These are phyloP conservation scores for Quercus berberidifolia DNA, from an alignment of 306 rosid genomes.

Conservation along the genomic window DNA sequence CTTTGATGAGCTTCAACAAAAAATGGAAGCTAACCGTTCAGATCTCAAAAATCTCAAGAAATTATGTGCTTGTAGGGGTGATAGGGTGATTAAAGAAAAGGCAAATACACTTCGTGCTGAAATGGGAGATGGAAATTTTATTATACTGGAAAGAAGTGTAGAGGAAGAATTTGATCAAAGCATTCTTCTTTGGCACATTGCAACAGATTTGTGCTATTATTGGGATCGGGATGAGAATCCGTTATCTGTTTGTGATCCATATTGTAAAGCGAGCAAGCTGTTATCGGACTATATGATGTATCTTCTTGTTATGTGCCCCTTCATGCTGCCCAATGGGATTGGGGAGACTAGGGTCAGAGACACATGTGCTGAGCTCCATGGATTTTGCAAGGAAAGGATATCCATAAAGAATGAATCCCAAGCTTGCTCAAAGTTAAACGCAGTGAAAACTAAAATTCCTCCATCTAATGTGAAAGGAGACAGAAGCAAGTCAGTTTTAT, in stretches of 20 bases:
- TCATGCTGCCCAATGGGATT: conserved; percentile 28
- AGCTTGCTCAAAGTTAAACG: background rate
- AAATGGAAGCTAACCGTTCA: background rate
- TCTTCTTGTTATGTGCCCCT: conserved; percentile 29
- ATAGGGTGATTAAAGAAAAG: background rate
- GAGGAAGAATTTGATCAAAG: conserved; percentile 19
- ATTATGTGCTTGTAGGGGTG: conserved; percentile 11
- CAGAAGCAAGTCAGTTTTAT: conserved; percentile 30
- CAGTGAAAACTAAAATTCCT: background rate
- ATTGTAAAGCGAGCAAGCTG: conserved; percentile 6
- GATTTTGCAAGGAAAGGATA: conserved; percentile 12
- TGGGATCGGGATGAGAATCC: background rate
- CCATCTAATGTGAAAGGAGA: conserved; percentile 30
- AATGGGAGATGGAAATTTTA: too few relatives aligned
- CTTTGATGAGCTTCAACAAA: background rate
- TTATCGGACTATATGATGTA: conserved; percentile 25
- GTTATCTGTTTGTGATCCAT: background rate
- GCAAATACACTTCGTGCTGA: too few relatives aligned
- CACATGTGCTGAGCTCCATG: conserved; percentile 34
- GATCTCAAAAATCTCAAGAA: background rate
- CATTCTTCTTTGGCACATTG: conserved; percentile 33
- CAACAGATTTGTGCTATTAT: conserved; percentile 19
- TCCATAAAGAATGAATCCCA: background rate
- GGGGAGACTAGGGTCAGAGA: conserved; percentile 31
- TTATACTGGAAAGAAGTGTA: background rate